phyloP scores from a whole-genome alignment of 208 protist genomes.

The Crithidia bombi region DNA sequence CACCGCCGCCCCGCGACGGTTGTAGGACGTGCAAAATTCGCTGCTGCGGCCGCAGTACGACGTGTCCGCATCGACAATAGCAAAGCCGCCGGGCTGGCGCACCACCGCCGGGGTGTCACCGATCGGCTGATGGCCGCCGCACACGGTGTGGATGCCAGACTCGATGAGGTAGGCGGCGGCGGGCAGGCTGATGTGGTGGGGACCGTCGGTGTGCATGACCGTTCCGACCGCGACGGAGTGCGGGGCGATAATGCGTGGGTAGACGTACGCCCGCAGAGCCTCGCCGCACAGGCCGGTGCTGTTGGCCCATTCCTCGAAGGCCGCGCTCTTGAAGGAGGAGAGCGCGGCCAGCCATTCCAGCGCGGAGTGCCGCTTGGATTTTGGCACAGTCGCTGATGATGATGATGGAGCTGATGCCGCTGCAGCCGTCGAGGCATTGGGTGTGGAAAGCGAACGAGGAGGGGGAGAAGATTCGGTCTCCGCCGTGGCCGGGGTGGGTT shows the following conservation, averaged over 20 bases:
- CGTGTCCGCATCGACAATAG: conserved; percentile 79
- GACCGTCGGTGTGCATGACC: conserved; percentile 51
- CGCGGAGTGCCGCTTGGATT: conserved; percentile 14
- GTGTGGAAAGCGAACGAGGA: background rate
- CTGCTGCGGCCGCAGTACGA: conserved; percentile 74
- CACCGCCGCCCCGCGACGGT: conserved; percentile 62
- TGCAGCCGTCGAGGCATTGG: background rate
- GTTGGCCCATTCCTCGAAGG: conserved; percentile 53
- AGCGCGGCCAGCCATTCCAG: conserved; percentile 67
- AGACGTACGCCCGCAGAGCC: conserved; percentile 63
- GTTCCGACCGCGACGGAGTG: conserved; percentile 70
- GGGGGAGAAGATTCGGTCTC: background rate
- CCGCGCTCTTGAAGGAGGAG: conserved; percentile 55
- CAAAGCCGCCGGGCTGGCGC: conserved; percentile 67
- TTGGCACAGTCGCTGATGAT: background rate
- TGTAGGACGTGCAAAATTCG: conserved; percentile 28
- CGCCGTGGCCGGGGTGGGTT: background rate
- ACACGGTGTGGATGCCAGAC: conserved; percentile 73
- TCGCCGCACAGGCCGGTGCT: conserved; percentile 34
- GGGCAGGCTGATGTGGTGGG: conserved; percentile 52
- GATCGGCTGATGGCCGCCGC: conserved; percentile 77
- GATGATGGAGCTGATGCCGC: background rate
- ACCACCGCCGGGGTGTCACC: conserved; percentile 82
- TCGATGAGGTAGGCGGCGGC: conserved; percentile 70
- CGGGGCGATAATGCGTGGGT: conserved; percentile 52